These are phyloP conservation scores for Irpex sp. DNA, from an alignment of 1,284 basidiomycete genomes.

Conservation along the genomic window DNA sequence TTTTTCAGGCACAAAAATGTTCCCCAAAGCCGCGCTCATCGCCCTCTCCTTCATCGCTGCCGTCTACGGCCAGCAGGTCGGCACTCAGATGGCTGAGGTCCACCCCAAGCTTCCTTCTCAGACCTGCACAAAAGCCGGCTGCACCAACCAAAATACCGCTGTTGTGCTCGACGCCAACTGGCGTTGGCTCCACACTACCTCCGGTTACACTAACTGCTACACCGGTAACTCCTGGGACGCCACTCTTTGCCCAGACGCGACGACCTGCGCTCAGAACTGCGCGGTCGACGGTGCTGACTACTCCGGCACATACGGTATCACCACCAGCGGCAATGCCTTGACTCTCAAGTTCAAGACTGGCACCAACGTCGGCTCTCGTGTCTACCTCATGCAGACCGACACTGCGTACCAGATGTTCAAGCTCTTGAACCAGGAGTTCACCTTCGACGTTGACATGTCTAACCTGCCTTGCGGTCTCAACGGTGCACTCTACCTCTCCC, in stretches of 20 bases:
- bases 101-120: conserved; percentile 39
- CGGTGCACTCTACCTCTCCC: conserved; percentile 41
- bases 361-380: conserved; percentile 50
- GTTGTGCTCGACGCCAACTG: conserved; percentile 26
- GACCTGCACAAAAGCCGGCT: conserved; percentile 32
- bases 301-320: conserved; percentile 37
- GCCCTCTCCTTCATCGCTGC: conserved; percentile 26
- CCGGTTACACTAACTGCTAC: conserved; percentile 25
- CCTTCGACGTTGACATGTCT: conserved; percentile 54
- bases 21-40: conserved; percentile 12
- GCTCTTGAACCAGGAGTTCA: conserved; percentile 50
- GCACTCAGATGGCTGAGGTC: conserved; percentile 35
- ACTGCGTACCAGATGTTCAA: conserved; percentile 49
- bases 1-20: conserved; percentile 5
- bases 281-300: conserved; percentile 49
- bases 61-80: conserved; percentile 35
- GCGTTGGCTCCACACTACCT: conserved; percentile 23
- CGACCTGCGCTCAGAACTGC: conserved; percentile 30
- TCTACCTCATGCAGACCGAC: conserved; percentile 47
- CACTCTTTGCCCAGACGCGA: conserved; percentile 27
- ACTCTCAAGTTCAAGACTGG: conserved; percentile 47
- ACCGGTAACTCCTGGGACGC: conserved; percentile 28
- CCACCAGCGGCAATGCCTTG: conserved; percentile 41
- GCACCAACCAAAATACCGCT: conserved; percentile 9
- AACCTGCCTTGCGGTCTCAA: conserved; percentile 53